Base-by-base conservation (phyloP, 2,329 filamentous ascomycete species). In the Exophiala lecanii-corni region DNA sequence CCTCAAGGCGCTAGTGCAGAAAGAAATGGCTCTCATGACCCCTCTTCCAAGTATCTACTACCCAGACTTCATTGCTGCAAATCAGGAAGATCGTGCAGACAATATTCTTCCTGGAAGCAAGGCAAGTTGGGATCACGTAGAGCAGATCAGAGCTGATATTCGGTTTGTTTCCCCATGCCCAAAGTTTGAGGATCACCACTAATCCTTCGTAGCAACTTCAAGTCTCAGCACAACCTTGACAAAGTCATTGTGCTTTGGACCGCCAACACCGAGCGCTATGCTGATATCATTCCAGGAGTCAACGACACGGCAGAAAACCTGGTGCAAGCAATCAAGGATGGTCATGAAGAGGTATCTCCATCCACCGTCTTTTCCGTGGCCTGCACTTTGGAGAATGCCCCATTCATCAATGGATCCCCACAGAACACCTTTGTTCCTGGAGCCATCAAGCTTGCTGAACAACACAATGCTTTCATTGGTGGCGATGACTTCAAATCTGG, bases 401-500 rank as follows among this genome's bases (percentile, higher is more conserved):
- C 92, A 2, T 98, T 98, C 76, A 96, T 98, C 82, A 98, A 98
- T 69, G 92, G 92, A 46, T 98, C 92, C 52, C 92, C 92, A 23
- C 92, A 98, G 70, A 98, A 98, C 77, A 98, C 92, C 32, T 97
- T 98, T 60, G 91, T 98, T 15, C 91, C 91, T 6, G 92, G 92
- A 60, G 86, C 84, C 48, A 82, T 97, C 56, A 76, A 91, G 62
- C 81, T 98, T 45, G 92, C 92, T 16, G 86, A 94, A 73, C 76
- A 84, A 68, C 82, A 94, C 68, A 76, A 79, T 44, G 81, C 89
- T 50, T 98, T 94, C 73, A 89, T 98, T 59, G 92, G 92, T 46
- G 92, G 92, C 54, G 92, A 98, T 60, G 92, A 98, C 72, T 98
- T 98, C 83, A 98, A 98, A 75, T 97, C 92, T 51, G 92, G 92